These are phyloP conservation scores for Stenogyne calaminthoides DNA, from an alignment of 305 asterid species.

Conservation along the genomic window DNA sequence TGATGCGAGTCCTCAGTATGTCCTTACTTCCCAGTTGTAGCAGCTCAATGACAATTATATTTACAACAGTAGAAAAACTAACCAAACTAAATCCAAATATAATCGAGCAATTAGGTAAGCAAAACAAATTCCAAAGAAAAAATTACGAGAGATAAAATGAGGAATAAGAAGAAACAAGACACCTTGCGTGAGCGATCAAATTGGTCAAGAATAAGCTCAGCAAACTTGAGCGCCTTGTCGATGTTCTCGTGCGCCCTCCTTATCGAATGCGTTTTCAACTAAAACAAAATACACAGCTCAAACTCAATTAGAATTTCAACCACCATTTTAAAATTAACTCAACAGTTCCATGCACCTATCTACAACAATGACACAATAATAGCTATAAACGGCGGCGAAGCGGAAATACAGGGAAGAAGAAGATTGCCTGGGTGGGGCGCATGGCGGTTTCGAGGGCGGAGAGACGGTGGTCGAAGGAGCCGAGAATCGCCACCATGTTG, in stretches of 20 bases:
- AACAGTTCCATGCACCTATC: constrained; percentile 30
- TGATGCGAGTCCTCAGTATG: background rate
- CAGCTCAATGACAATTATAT: background rate
- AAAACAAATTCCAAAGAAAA: background rate
- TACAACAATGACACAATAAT: background rate
- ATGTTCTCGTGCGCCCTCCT: constrained; percentile 94
- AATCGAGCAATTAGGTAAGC: background rate
- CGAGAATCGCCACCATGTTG: constrained; percentile 79
- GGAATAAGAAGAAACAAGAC: background rate
- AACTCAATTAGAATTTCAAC: constrained; percentile 4
- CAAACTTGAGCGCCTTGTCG: constrained; percentile 79
- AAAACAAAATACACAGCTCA: constrained; percentile 15
- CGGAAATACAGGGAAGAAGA: background rate
- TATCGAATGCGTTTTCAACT: constrained; percentile 91
- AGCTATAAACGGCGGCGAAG: background rate
- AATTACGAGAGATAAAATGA: background rate
- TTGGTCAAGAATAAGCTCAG: constrained; percentile 67
- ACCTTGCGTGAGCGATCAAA: constrained; percentile 89
- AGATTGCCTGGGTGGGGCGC: constrained; percentile 95
- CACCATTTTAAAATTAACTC: background rate
- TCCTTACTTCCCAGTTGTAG: background rate
- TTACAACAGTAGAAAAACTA: background rate
- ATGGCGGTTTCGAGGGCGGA: constrained; percentile 99
- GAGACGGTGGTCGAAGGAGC: constrained; percentile 96
- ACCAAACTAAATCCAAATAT: background rate